Conservation (phyloP, 371 early-diverging fungal species). For the Mycotypha africana region DNA sequence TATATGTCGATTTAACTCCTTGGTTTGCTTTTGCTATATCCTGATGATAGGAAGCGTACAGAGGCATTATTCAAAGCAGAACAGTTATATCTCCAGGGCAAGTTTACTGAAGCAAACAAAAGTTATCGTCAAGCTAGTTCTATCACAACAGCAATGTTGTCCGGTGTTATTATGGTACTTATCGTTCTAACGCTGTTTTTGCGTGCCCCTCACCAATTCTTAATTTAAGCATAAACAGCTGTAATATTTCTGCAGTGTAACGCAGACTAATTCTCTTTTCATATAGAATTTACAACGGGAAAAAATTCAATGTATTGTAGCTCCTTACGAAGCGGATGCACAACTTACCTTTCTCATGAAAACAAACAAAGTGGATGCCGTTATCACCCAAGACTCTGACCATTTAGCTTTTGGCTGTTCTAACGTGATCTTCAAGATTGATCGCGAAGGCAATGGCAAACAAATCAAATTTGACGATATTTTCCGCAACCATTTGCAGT, state of each 20-base stretch:
- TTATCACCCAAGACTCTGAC: slow-evolving; percentile 98
- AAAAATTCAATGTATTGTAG: slow-evolving; percentile 79
- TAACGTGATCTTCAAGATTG: slow-evolving; percentile 73
- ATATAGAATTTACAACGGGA: slow-evolving; percentile 55
- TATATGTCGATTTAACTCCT: no score
- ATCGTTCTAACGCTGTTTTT: neutral
- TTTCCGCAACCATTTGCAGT: neutral
- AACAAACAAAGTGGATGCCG: slow-evolving; percentile 66
- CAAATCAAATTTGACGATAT: slow-evolving; percentile 1
- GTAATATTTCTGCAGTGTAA: no score
- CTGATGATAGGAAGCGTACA: neutral
- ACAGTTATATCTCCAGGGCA: no score
- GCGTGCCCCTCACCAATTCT: no score
- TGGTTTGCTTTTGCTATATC: no score
- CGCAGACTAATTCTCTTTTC: neutral
- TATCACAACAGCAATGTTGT: no score
- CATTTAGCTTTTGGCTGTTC: slow-evolving; percentile 91
- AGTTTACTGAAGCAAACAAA: no score
- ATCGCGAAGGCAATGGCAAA: slow-evolving; percentile 54
- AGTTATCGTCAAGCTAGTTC: no score
- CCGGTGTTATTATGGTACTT: no score
- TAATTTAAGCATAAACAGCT: neutral
- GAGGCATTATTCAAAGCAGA: neutral
- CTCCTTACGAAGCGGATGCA: slow-evolving; percentile 99
- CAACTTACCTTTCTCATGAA: slow-evolving; percentile 88